These are phyloP conservation scores for Apophysomyces trapeziformis DNA, from an alignment of 371 early-diverging fungal species.

Conservation along the genomic window DNA sequence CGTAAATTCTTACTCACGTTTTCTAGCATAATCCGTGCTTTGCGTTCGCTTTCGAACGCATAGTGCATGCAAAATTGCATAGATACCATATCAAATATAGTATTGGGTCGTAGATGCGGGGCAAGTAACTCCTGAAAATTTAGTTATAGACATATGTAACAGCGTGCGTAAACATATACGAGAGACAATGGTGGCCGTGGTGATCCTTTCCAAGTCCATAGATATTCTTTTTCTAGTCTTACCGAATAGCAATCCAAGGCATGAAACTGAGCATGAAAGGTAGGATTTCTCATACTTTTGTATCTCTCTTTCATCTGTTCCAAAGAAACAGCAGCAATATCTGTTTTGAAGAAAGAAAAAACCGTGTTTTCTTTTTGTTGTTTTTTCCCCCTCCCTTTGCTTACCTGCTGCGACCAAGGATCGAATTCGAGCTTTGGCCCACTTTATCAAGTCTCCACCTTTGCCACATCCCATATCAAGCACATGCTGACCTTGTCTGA, in stretches of 20 bases:
- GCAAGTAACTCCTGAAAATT: constrained; percentile 54
- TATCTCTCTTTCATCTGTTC: constrained; percentile 88
- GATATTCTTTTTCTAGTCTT: constrained; percentile 15
- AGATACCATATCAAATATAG: constrained; percentile 86
- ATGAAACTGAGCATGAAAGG: constrained; percentile 76
- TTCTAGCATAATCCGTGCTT: constrained; percentile 78
- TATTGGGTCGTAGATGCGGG: constrained; percentile 53
- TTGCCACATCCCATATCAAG: constrained; percentile 99
- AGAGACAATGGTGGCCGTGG: no score
- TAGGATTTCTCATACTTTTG: constrained; percentile 50
- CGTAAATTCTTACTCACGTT: constrained; percentile 83
- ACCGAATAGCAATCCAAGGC: constrained; percentile 84
- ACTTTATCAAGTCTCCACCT: constrained; percentile 99
- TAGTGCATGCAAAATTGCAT: constrained; percentile 99
- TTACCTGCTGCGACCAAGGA: constrained; percentile 77
- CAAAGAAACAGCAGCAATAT: constrained; percentile 94
- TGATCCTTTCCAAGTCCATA: no score
- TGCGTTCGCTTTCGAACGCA: constrained; percentile 88
- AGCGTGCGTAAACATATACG: no score
- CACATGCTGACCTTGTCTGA: constrained; percentile 55
- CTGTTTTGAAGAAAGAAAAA: constrained; percentile 42
- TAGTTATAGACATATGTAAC: no score
- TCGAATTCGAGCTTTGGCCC: constrained; percentile 74
- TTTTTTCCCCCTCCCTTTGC: background rate
- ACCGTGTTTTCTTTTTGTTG: no score